Evolutionary conservation across 2,329 filamentous ascomycete species (phyloP).

Genomic region (Penicillium sp.): DNA sequence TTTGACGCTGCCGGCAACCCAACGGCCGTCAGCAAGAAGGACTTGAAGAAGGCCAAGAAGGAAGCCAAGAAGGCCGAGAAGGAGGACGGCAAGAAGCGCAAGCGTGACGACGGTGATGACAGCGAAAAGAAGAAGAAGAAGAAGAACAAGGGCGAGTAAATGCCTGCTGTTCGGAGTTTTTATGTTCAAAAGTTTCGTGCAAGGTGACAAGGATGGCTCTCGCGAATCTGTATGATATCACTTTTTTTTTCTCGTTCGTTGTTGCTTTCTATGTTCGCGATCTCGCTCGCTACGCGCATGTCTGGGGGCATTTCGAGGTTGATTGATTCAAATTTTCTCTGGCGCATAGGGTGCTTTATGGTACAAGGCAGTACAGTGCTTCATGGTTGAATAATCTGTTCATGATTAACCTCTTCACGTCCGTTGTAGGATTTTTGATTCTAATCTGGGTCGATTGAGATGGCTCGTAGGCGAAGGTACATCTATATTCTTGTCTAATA

Average conservation of each 20-base stretch:
- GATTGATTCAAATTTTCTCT: slow-evolving; percentile 21
- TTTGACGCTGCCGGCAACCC: slow-evolving; percentile 61
- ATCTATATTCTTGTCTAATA: too few species aligned
- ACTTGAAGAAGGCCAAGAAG: slow-evolving; percentile 66
- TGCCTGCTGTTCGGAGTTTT: slow-evolving; percentile 31
- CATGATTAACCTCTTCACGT: slow-evolving; percentile 12
- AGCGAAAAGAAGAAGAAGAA: slow-evolving; percentile 42
- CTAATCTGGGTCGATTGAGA: too few species aligned
- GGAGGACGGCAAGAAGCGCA: slow-evolving; percentile 66
- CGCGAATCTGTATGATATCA: slow-evolving; percentile 42
- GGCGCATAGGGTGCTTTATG: slow-evolving; percentile 29
- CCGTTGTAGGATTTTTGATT: not conserved
- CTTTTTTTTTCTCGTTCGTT: slow-evolving; percentile 16
- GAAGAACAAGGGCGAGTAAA: slow-evolving; percentile 53
- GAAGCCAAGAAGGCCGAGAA: slow-evolving; percentile 51
- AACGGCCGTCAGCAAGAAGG: slow-evolving; percentile 66
- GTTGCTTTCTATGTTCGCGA: slow-evolving; percentile 9
- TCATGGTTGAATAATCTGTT: slow-evolving; percentile 24
- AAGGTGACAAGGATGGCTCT: slow-evolving; percentile 23
- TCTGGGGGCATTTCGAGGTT: slow-evolving; percentile 22
- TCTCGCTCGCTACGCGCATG: slow-evolving; percentile 19
- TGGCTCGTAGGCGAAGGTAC: too few species aligned
- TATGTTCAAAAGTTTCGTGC: slow-evolving; percentile 37
- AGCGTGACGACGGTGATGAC: slow-evolving; percentile 55
- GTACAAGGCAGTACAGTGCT: slow-evolving; percentile 26